Evolutionary conservation across 441 rosid genomes (phyloP).

Genomic region (Flueggea neowawraea): DNA sequence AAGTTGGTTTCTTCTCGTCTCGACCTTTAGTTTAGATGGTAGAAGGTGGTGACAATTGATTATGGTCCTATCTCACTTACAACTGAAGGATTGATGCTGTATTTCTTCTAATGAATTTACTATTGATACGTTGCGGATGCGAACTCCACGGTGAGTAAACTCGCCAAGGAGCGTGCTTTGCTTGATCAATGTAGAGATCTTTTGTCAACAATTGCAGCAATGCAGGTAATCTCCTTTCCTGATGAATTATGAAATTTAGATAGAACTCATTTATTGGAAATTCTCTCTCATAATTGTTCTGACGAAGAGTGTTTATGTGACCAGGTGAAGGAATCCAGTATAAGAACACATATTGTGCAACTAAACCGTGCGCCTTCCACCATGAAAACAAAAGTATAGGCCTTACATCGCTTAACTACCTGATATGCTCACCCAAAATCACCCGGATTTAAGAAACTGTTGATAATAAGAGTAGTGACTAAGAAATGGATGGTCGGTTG

Average conservation of each 20-base stretch:
- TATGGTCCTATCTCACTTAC: too few relatives aligned
- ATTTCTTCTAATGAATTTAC: background rate
- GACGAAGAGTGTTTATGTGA: constrained; percentile 7
- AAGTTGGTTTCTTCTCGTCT: too few relatives aligned
- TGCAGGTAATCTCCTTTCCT: constrained; percentile 48
- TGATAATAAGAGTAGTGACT: constrained; percentile 16
- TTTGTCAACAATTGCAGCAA: constrained; percentile 54
- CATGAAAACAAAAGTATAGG: constrained; percentile 38
- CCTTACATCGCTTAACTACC: constrained; percentile 28
- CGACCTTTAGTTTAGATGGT: too few relatives aligned
- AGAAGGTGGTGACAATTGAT: too few relatives aligned
- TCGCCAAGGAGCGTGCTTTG: constrained; percentile 55
- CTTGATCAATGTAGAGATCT: constrained; percentile 62
- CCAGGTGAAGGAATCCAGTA: constrained; percentile 72
- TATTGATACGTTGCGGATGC: constrained; percentile 53
- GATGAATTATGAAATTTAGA: background rate
- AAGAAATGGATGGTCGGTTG: constrained; percentile 8
- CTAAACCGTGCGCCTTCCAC: constrained; percentile 26
- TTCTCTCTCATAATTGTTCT: background rate
- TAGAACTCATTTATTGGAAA: background rate
- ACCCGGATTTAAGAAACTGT: constrained; percentile 2
- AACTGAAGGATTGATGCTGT: too few relatives aligned
- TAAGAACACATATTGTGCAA: constrained; percentile 62
- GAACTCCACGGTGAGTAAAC: constrained; percentile 48
- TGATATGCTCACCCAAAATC: constrained; percentile 41